These are phyloP conservation scores for Aspergillus amoenus DNA, from an alignment of 2,329 filamentous ascomycete species.

Conservation along the genomic window DNA sequence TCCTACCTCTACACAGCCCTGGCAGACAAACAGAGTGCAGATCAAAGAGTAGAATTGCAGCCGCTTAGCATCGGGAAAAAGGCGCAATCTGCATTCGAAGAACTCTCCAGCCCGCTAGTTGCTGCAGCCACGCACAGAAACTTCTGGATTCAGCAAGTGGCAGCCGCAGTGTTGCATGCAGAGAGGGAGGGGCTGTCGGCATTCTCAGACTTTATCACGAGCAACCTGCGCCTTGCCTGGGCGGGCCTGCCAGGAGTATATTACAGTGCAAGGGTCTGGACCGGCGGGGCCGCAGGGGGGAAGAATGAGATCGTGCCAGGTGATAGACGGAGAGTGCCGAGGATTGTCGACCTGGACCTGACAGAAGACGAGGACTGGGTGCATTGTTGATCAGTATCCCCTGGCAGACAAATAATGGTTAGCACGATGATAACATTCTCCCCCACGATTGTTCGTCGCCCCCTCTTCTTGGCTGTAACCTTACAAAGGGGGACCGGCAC, in stretches of 20 bases:
- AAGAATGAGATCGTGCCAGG: background rate
- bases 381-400: background rate
- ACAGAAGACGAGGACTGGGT: background rate
- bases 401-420: background rate
- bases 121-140: background rate
- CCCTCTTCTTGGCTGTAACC: slow-evolving; percentile 11
- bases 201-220: background rate
- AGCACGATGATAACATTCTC: background rate
- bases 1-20: background rate
- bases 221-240: background rate
- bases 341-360: background rate
- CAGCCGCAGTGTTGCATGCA: background rate
- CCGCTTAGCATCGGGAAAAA: background rate
- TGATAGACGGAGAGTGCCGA: background rate
- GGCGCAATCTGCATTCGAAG: background rate
- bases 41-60: no score
- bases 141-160: slow-evolving; percentile 8
- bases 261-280: background rate
- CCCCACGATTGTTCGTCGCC: background rate
- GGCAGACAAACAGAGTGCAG: background rate
- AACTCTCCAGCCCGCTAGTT: background rate
- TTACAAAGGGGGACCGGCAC: background rate
- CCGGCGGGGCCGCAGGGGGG: background rate
- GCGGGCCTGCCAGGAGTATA: background rate
- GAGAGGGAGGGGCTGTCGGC: background rate